Base-by-base conservation (phyloP, 257 asterid genomes). In the Rauvolfia tetraphylla region DNA sequence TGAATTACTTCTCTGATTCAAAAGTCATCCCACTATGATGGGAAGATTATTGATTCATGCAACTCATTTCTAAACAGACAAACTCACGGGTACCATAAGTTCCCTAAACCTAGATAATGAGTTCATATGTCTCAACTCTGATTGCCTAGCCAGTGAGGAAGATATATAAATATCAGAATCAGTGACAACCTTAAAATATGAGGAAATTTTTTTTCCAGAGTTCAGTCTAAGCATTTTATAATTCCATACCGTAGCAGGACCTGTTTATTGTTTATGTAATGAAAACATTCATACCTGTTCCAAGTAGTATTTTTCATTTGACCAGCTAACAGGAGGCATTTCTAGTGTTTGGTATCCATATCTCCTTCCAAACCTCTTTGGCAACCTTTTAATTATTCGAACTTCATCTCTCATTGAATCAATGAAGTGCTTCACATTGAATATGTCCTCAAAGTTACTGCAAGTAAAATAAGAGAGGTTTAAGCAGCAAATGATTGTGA, bases 321-420 rank as follows among this genome's bases (percentile, higher is more conserved):
- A 93, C 98, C 98, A 93, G 89, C 97, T 93, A 76, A 93, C 89
- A 62, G 98, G 98, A 79, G 98, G 92, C 96, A 92, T 93, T 77
- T 63, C 89, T 58, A 90, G 87, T 51, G 90, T 90, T 80, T 88
- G 92, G 82, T 83, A 82, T 68, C 91, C 92, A 84, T 86, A 74
- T 77, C 87, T 86, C 78, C 79, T 80, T 76, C 93, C 86, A 75
- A 88, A 85, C 82, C 84, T 92, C 89, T 92, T 90, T 0, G 98
- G 97, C 81, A 93, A 74, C 83, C 96, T 90, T 84, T 85, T 90
- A 70, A 93, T 82, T 51, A 93, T 89, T 48, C 88, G 87, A 75
- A 93, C 96, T 86, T 93, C 98, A 78, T 93, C 97, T 83, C 95
- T 86, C 80, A 93, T 79, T 44, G 98, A 93, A 85, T 85, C 89